These are phyloP conservation scores for Calonectria pteridis DNA, from an alignment of 2,329 filamentous ascomycete genomes.

Conservation along the genomic window DNA sequence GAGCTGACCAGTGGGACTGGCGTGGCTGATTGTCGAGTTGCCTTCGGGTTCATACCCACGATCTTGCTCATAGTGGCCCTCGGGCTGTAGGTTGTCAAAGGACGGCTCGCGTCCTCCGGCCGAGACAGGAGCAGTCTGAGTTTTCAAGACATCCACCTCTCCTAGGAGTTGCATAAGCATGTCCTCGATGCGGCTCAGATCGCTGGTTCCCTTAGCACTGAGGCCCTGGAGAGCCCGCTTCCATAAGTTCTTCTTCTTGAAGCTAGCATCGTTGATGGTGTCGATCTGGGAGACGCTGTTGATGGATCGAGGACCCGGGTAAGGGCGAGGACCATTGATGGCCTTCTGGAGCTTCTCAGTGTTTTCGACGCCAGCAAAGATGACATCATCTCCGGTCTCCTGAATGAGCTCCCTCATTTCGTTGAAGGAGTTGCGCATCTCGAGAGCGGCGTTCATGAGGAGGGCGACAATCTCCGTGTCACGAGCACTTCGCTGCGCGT, in stretches of 20 bases:
- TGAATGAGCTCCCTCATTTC: constrained; percentile 94
- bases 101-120: constrained; percentile 68
- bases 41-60: constrained; percentile 88
- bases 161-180: constrained; percentile 93
- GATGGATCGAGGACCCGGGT: constrained; percentile 75
- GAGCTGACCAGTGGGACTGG: constrained; percentile 81
- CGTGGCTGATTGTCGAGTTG: constrained; percentile 75
- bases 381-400: constrained; percentile 84
- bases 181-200: constrained; percentile 88
- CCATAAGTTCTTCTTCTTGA: constrained; percentile 94
- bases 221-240: constrained; percentile 92
- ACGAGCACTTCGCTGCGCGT: constrained; percentile 94
- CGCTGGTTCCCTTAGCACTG: constrained; percentile 87
- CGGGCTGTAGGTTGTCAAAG: constrained; percentile 75
- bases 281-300: constrained; percentile 68
- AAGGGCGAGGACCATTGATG: constrained; percentile 87
- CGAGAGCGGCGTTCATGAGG: constrained; percentile 90
- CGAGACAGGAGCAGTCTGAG: constrained; percentile 61
- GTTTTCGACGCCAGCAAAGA: constrained; percentile 89
- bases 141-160: constrained; percentile 89
- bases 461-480: constrained; percentile 97
- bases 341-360: constrained; percentile 88
- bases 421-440: constrained; percentile 97
- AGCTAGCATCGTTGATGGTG: constrained; percentile 67
- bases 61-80: constrained; percentile 75